A percentile compares a stretch with the other conserved stretches of the same genome.
phyloP scores from a whole-genome alignment of 768 basidiomycete genomes.

The Boletus pseudo-olivaceus region DNA sequence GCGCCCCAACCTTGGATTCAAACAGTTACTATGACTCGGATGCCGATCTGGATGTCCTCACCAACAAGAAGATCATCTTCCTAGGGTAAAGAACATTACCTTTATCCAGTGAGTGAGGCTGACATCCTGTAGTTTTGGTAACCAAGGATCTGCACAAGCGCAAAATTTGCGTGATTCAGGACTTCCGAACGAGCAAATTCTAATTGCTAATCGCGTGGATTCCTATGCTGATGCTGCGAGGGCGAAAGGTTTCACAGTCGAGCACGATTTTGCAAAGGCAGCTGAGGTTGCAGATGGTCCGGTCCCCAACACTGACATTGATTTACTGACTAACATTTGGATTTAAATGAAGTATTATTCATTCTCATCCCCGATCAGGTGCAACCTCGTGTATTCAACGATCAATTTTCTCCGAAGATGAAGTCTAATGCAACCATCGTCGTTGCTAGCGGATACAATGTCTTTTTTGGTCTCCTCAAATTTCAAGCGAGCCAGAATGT shows the following conservation, averaged over 20 bases:
- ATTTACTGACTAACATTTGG: not conserved
- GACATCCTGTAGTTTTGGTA: conserved; percentile 46
- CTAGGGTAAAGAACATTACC: conserved; percentile 41
- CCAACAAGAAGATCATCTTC: conserved; percentile 54
- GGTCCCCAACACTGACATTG: conserved; percentile 3
- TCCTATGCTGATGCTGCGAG: conserved; percentile 56
- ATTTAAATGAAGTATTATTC: conserved; percentile 46
- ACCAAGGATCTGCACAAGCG: conserved; percentile 64
- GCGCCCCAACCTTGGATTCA: not conserved
- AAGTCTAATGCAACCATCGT: conserved; percentile 49
- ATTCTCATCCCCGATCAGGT: conserved; percentile 62
- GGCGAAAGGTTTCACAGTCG: conserved; percentile 54
- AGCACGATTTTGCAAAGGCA: conserved; percentile 54
- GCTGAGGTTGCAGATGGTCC: conserved; percentile 53
- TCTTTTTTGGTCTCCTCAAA: conserved; percentile 55
- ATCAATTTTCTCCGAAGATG: conserved; percentile 46
- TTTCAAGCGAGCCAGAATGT: conserved; percentile 54
- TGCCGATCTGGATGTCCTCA: conserved; percentile 48
- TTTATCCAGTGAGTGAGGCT: not conserved
- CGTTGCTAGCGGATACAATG: conserved; percentile 64
- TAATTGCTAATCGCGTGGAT: conserved; percentile 57
- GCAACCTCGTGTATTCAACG: conserved; percentile 61
- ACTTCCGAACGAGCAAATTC: conserved; percentile 56
- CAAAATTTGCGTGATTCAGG: conserved; percentile 64
- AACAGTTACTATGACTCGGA: conserved; percentile 54